A percentile compares a stretch with the other conserved stretches of the same genome.
Evolutionary conservation across 2,329 filamentous ascomycete species (phyloP).

Genomic region (Seiridium cupressi): DNA sequence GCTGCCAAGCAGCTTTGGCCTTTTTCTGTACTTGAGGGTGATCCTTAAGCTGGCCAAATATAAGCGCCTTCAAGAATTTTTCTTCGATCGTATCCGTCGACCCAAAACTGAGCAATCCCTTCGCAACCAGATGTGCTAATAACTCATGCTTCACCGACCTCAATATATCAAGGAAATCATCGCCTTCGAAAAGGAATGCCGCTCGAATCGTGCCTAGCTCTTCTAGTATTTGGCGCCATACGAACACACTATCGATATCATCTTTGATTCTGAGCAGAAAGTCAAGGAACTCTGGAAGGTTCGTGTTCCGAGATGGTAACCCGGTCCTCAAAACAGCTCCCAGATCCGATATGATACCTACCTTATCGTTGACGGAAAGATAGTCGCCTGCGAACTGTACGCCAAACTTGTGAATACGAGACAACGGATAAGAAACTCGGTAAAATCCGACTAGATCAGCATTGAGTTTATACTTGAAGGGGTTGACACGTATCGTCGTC

Average conservation of each 20-base stretch:
- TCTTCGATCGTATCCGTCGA: background rate
- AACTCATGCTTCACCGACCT: background rate
- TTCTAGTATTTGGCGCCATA: constrained; percentile 7
- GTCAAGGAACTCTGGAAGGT: constrained; percentile 3
- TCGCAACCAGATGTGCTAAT: background rate
- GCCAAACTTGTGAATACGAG: constrained; percentile 6
- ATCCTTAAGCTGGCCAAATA: constrained; percentile 6
- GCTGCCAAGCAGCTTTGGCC: background rate
- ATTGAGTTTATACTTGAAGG: constrained; percentile 9
- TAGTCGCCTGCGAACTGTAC: constrained; percentile 2
- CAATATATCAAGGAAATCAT: background rate
- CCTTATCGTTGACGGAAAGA: constrained; percentile 4
- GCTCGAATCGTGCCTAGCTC: background rate
- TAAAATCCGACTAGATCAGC: constrained; percentile 4
- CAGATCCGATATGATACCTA: constrained; percentile 7
- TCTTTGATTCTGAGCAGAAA: constrained; percentile 4
- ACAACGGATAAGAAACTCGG: constrained; percentile 5
- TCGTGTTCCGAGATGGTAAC: background rate
- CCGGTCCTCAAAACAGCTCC: constrained; percentile 3
- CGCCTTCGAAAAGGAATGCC: constrained; percentile 5
- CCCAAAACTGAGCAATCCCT: background rate
- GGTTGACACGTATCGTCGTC: background rate
- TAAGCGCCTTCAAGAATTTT: background rate
- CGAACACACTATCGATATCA: background rate
- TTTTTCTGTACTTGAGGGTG: background rate